Evolutionary conservation across 2,329 filamentous ascomycete genomes (phyloP).

Genomic region (Fusarium azukiicola): DNA sequence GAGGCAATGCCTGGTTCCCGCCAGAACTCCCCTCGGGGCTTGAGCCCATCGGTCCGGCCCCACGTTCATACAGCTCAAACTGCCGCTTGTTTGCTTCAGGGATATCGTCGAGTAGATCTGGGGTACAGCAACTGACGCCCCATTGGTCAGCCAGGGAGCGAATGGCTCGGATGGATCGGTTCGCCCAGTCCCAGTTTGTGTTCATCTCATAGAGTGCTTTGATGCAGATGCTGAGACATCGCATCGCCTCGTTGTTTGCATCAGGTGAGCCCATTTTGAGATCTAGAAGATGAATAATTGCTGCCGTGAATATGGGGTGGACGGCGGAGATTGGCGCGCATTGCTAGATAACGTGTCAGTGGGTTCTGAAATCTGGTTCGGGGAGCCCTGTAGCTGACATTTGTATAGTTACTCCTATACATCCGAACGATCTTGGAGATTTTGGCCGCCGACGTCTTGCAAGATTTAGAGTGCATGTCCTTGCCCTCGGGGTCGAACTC

Average conservation of each 20-base stretch:
- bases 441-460: constrained; percentile 33
- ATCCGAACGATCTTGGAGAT: constrained; percentile 42
- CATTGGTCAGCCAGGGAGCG: constrained; percentile 38
- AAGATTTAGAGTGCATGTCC: constrained; percentile 41
- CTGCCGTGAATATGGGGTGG: constrained; percentile 42
- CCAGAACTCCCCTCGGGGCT: background rate
- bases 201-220: constrained; percentile 45
- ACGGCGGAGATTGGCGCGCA: constrained; percentile 42
- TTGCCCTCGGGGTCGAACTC: constrained; percentile 41
- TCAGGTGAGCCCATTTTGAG: constrained; percentile 17
- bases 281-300: constrained; percentile 44
- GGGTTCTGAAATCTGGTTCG: too few species aligned
- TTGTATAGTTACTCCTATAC: constrained; percentile 44
- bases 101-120: constrained; percentile 38
- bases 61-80: constrained; percentile 42
- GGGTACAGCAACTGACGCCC: constrained; percentile 39
- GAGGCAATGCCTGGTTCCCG: constrained; percentile 22
- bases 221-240: constrained; percentile 38
- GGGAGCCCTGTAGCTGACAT: background rate
- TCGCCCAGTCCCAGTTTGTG: constrained; percentile 45
- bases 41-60: constrained; percentile 8
- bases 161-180: constrained; percentile 42
- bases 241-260: constrained; percentile 31
- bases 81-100: constrained; percentile 29
- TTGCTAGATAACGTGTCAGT: constrained; percentile 13